phyloP scores from a whole-genome alignment of 257 asterid genomes.

The Perilla frutescens region DNA sequence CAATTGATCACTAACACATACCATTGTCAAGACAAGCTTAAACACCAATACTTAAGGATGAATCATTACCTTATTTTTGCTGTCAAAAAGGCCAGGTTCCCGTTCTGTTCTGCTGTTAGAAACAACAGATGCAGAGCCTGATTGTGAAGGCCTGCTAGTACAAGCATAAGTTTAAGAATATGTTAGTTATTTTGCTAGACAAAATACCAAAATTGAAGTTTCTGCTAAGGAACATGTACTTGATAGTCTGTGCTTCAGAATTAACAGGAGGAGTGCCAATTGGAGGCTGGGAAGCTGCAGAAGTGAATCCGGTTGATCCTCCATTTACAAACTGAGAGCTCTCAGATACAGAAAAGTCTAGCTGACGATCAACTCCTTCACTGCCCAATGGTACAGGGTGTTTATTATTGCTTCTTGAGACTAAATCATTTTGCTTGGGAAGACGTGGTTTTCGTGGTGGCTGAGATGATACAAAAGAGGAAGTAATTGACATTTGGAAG shows the following conservation, averaged over 20 bases:
- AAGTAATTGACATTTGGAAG: constrained; percentile 5
- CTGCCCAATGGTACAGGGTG: constrained; percentile 42
- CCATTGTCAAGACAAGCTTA: constrained; percentile 27
- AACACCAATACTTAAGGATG: constrained; percentile 48
- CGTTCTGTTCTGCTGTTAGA: constrained; percentile 54
- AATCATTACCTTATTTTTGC: constrained; percentile 54
- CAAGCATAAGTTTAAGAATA: constrained; percentile 33
- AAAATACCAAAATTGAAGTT: constrained; percentile 16
- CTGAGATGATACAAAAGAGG: constrained; percentile 44
- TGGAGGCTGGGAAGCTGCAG: constrained; percentile 63
- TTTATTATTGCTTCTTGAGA: constrained; percentile 54
- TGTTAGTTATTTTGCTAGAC: constrained; percentile 26
- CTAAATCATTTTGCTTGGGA: constrained; percentile 50
- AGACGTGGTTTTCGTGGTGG: constrained; percentile 60
- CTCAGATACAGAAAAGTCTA: constrained; percentile 52
- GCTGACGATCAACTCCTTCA: constrained; percentile 45
- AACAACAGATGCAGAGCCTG: constrained; percentile 46
- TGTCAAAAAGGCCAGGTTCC: constrained; percentile 59
- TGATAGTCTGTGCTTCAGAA: constrained; percentile 56
- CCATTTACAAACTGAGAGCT: constrained; percentile 53
- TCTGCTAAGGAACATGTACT: constrained; percentile 46
- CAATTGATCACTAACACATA: constrained; percentile 25
- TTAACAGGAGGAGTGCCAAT: constrained; percentile 69
- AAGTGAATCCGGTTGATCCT: constrained; percentile 46
- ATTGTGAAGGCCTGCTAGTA: constrained; percentile 57